Conservation (phyloP, 1,284 basidiomycete genomes). For the Sanghuangporus sanghuang region DNA sequence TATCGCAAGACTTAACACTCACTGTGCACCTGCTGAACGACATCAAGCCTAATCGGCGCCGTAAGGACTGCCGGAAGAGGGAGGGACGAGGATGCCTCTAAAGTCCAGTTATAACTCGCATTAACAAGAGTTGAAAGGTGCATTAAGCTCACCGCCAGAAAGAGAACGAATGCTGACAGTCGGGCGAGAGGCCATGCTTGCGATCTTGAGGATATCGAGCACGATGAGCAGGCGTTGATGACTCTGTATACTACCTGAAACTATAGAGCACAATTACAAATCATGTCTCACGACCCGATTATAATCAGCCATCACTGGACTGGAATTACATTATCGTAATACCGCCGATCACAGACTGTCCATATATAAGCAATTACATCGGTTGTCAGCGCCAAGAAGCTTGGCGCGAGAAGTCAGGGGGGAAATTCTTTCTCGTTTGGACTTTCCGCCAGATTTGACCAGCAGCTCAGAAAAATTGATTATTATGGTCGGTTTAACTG, state of each 20-base stretch:
- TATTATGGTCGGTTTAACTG: no score
- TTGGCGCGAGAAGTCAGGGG: no score
- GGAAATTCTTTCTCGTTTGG: no score
- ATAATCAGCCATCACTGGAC: background rate
- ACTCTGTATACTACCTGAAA: background rate
- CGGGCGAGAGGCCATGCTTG: constrained; percentile 82
- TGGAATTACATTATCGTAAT: no score
- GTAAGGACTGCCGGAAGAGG: constrained; percentile 96
- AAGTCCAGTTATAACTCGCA: constrained; percentile 3
- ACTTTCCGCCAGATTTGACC: no score
- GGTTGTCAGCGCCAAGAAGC: no score
- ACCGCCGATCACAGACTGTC: no score
- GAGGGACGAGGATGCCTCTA: constrained; percentile 85
- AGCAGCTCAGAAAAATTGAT: no score
- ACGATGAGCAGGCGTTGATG: background rate
- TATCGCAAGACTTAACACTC: constrained; percentile 34
- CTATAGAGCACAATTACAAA: constrained; percentile 8
- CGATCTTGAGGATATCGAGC: constrained; percentile 24
- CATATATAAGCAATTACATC: no score
- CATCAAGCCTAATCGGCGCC: constrained; percentile 97
- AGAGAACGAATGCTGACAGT: constrained; percentile 79
- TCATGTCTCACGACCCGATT: background rate
- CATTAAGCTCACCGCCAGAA: constrained; percentile 55
- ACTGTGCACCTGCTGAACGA: constrained; percentile 99
- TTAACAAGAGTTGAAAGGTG: background rate